phyloP scores from a whole-genome alignment of 257 asterid species.

The Penstemon barbatus region DNA sequence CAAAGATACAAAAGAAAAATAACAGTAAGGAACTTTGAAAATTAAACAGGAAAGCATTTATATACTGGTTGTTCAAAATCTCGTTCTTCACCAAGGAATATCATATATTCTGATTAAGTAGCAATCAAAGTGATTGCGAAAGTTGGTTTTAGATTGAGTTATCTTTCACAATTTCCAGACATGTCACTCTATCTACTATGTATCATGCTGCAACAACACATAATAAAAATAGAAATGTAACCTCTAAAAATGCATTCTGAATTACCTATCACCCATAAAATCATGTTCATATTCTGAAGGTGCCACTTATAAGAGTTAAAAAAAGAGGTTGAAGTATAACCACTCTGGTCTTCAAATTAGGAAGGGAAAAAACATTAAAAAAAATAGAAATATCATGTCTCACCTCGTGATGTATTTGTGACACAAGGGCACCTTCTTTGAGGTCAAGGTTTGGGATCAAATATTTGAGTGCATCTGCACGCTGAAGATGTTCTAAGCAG shows the following conservation, averaged over 20 bases:
- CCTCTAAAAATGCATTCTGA: constrained; percentile 5
- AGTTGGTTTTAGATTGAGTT: too few species aligned
- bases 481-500: constrained; percentile 94
- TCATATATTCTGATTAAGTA: too few species aligned
- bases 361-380: constrained; percentile 2
- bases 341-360: not conserved
- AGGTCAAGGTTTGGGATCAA: constrained; percentile 98
- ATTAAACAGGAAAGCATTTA: too few species aligned
- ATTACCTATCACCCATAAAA: constrained; percentile 1
- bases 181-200: not conserved
- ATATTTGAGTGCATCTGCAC: constrained; percentile 94
- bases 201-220: constrained; percentile 13
- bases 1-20: too few species aligned
- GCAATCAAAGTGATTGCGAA: too few species aligned
- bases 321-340: not conserved
- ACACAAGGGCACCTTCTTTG: constrained; percentile 85
- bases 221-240: not conserved
- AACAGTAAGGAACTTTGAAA: too few species aligned
- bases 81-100: too few species aligned
- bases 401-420: constrained; percentile 98
- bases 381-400: constrained; percentile 23
- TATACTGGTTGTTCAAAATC: too few species aligned
- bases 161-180: too few species aligned
- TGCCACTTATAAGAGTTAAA: not conserved
- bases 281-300: not conserved